phyloP scores from a whole-genome alignment of 768 basidiomycete species.

The Hysterangium stoloniferum region DNA sequence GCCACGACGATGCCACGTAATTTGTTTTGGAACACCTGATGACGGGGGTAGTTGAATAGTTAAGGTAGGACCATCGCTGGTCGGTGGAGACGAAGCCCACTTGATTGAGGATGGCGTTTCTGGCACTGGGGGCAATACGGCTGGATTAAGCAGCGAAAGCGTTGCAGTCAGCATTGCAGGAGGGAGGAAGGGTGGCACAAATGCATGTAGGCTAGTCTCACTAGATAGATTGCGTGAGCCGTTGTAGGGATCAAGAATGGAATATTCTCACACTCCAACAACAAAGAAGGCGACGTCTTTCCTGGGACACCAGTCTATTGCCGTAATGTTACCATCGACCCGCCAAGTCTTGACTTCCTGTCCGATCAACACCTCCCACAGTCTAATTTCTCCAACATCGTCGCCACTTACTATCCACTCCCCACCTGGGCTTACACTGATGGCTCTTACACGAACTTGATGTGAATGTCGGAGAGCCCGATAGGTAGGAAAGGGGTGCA shows the following conservation, averaged over 20 bases:
- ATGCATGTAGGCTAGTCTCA: slow-evolving; percentile 70
- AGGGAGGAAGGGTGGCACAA: slow-evolving; percentile 75
- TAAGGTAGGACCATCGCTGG: slow-evolving; percentile 50
- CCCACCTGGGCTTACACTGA: slow-evolving; percentile 81
- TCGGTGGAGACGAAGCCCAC: slow-evolving; percentile 42
- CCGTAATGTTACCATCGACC: slow-evolving; percentile 70
- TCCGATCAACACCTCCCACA: slow-evolving; percentile 92
- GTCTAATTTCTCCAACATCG: slow-evolving; percentile 73
- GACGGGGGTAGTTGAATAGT: slow-evolving; percentile 53
- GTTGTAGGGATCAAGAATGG: not conserved
- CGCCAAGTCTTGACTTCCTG: slow-evolving; percentile 83
- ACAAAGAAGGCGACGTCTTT: slow-evolving; percentile 73
- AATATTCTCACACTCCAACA: slow-evolving; percentile 60
- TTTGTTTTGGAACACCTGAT: slow-evolving; percentile 68
- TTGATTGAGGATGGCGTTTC: slow-evolving; percentile 56
- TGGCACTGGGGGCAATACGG: slow-evolving; percentile 51
- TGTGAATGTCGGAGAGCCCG: slow-evolving; percentile 67
- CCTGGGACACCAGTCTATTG: slow-evolving; percentile 91
- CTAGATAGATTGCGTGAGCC: slow-evolving; percentile 30
- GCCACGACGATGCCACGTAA: slow-evolving; percentile 89
- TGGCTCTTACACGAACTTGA: slow-evolving; percentile 57
- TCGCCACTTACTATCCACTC: slow-evolving; percentile 90
- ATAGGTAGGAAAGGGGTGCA: slow-evolving; percentile 92
- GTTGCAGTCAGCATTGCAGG: slow-evolving; percentile 49
- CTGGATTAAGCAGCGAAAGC: slow-evolving; percentile 52